Base-by-base conservation (phyloP, 768 basidiomycete genomes). In the Lactarius psammicola region DNA sequence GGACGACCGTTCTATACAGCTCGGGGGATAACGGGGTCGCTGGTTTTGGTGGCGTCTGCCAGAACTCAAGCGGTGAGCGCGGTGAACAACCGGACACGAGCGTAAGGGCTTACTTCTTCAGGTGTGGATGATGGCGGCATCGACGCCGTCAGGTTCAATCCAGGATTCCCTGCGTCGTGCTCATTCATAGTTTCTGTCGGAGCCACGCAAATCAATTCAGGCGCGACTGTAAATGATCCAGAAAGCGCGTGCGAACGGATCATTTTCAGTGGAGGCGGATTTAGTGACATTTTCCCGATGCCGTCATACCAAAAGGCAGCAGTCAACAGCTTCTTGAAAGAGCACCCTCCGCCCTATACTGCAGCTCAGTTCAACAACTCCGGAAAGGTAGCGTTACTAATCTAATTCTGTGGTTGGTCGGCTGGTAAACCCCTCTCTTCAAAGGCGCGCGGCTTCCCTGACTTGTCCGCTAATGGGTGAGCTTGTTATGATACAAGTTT, bases 21-120 rank as follows among this genome's bases (percentile, higher is more conserved):
- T 80, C 80, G 8, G 82, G 82, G 26, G 80, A 83, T 64, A 71
- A 71, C 34, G 80, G 81, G 58, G 81, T 82, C n/a, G 80, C 77
- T 1, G 80, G 80, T 1, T 64, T 67, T 38, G 68, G 56, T 7
- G 72, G 68, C 26, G 13, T 67, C 18, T 81, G 81, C 67, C 66
- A 81, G 40, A 69, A 73, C 53, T 33, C 75, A 2, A 65, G 68
- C 3, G 78, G 79, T 69, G 33, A 44, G 63, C 40, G 18, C 18
- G 2, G 26, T 51, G 49, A 51, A 51, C 49, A 6, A 51, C 23
- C 6, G 5, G 49, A 26, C 46, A 26, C 26, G 26, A 15, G 31
- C 55, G 10, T 23, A 17, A n/a, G 18, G 42, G 31, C 11, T 34
- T 18, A 36, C 44, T 0, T 20, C 9, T 38, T 15, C n/a, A 80